Conservation (phyloP, 306 rosid genomes). For the Benincasa hispida region DNA sequence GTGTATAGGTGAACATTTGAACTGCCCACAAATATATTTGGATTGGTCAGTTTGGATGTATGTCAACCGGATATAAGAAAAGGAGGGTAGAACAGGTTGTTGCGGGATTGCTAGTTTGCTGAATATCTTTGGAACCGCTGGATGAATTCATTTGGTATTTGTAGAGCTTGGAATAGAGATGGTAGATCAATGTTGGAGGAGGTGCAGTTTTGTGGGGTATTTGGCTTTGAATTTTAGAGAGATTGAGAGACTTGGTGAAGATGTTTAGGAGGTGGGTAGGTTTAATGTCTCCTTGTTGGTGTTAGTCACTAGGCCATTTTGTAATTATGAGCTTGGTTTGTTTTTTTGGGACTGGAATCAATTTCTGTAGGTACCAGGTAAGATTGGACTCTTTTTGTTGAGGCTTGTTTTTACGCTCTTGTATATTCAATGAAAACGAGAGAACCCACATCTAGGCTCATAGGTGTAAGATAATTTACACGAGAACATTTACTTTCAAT, state of each 20-base stretch:
- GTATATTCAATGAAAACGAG: neutral
- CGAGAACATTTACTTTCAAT: neutral
- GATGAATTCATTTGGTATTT: too few relatives aligned
- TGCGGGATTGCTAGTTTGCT: too few relatives aligned
- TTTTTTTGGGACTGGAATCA: neutral
- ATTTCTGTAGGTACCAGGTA: neutral
- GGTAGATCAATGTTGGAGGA: too few relatives aligned
- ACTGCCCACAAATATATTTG: neutral
- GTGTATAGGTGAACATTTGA: neutral
- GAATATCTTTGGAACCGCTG: too few relatives aligned
- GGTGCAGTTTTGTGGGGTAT: too few relatives aligned
- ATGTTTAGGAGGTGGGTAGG: too few relatives aligned
- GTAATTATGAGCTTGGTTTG: neutral
- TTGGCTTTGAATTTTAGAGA: too few relatives aligned
- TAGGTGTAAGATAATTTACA: neutral
- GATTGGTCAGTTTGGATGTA: neutral
- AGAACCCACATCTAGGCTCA: neutral
- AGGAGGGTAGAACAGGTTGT: neutral
- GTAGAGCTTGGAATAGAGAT: too few relatives aligned
- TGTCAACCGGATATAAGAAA: neutral
- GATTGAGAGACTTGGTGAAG: too few relatives aligned
- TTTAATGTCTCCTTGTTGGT: too few relatives aligned
- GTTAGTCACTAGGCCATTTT: neutral
- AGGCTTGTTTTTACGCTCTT: neutral
- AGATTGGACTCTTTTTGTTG: neutral